Evolutionary conservation across 768 basidiomycete species (phyloP).

Genomic region (Suillus sp.): DNA sequence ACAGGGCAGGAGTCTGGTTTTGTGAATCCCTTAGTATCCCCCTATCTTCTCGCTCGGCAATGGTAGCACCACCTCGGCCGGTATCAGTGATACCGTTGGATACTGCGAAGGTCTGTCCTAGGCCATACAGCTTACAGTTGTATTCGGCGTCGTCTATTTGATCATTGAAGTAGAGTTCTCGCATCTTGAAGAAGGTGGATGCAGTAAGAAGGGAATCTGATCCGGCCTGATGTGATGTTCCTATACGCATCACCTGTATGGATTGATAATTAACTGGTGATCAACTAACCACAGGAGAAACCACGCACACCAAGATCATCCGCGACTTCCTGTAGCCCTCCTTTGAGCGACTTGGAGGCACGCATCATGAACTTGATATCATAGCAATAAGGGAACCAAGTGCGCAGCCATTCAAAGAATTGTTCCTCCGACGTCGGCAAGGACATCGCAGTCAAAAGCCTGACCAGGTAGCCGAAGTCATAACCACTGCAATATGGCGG

Average conservation of each 20-base stretch:
- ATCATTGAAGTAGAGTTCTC: constrained; percentile 88
- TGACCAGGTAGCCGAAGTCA: constrained; percentile 98
- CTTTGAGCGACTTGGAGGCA: constrained; percentile 74
- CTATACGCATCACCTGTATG: constrained; percentile 80
- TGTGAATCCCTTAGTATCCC: constrained; percentile 48
- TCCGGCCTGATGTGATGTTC: constrained; percentile 92
- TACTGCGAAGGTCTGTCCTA: constrained; percentile 75
- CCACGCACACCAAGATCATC: constrained; percentile 87
- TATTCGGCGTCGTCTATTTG: constrained; percentile 82
- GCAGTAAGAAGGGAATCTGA: constrained; percentile 96
- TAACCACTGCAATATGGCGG: constrained; percentile 68
- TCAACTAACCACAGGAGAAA: neutral
- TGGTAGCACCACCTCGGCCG: constrained; percentile 73
- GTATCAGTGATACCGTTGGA: constrained; percentile 68
- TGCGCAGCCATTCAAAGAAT: constrained; percentile 84
- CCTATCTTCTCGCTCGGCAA: constrained; percentile 79
- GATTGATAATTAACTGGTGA: constrained; percentile 1
- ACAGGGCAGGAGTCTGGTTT: constrained; percentile 55
- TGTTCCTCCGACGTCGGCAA: constrained; percentile 86
- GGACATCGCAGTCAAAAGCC: constrained; percentile 83
- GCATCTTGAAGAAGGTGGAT: constrained; percentile 95
- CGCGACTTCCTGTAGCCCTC: constrained; percentile 94
- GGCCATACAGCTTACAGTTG: constrained; percentile 81
- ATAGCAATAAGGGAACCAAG: constrained; percentile 96
- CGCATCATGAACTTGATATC: constrained; percentile 98